Conservation (phyloP, 768 basidiomycete species). For the Gloeopeniophorella convolvens region DNA sequence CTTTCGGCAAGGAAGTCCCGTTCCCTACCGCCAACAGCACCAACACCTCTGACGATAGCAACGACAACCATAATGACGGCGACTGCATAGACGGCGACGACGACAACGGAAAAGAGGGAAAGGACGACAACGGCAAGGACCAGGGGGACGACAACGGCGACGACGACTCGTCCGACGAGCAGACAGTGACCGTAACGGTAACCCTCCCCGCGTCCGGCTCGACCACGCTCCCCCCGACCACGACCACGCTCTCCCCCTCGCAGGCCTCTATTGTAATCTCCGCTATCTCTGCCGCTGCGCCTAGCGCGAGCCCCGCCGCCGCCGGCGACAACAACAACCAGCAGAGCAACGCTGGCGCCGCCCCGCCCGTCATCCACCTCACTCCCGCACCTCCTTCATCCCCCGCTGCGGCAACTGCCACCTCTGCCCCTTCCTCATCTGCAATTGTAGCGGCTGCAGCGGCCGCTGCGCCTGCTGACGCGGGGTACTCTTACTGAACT, state of each 20-base stretch:
- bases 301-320: constrained; percentile 14
- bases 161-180: constrained; percentile 20
- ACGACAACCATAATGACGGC: background rate
- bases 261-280: constrained; percentile 29
- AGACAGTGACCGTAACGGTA: constrained; percentile 25
- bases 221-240: constrained; percentile 30
- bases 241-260: constrained; percentile 38
- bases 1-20: constrained; percentile 21
- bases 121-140: background rate
- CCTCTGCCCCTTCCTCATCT: background rate
- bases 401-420: background rate
- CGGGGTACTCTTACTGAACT: background rate
- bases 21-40: constrained; percentile 17
- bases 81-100: background rate
- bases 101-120: background rate
- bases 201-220: constrained; percentile 18
- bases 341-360: background rate
- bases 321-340: background rate
- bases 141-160: constrained; percentile 7
- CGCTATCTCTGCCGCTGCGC: constrained; percentile 22
- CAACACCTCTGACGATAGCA: background rate
- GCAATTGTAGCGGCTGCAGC: too few species aligned
- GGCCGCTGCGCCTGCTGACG: background rate
- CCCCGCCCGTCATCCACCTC: constrained; percentile 3
- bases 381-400: background rate